Evolutionary conservation across 2,329 filamentous ascomycete genomes (phyloP), one percentile per base, ranked within the genome.

Genomic region (Cadophora sp.): DNA sequence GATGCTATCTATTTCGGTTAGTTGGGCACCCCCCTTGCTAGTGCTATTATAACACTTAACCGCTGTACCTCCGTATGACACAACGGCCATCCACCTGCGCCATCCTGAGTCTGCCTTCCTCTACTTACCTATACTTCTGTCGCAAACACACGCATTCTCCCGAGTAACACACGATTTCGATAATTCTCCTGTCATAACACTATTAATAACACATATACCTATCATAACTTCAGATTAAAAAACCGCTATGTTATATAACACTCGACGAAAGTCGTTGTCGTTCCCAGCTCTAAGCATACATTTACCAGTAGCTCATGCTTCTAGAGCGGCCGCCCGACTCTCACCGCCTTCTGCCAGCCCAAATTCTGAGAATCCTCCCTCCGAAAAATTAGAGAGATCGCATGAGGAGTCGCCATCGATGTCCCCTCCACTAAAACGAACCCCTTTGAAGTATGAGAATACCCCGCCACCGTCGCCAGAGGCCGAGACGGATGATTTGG

Each of bases 251-350:
- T 91, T 91, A 78, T 97, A 97, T 85, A 97, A 97, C 81, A 98
- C 95, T 73, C 92, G 95, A 81, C 91, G 94, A 81, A 98, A 98
- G 84, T 97, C 94, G 77, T 84, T 99, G 73, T 97, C 94, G 70
- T 85, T 98, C 76, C 92, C 93, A 68, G 96, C 94, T 73, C 87
- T 98, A 76, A 96, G 96, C 79, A 97, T 98, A 75, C 92, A 96
- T 76, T 85, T 97, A 71, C 90, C 92, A 71, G 87, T 91, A 75
- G 83, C 85, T 74, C 83, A 89, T 75, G 85, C 88, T 75, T 81
- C 87, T 70, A 83, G 87, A 81, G 81, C 83, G 80, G 81, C 83
- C 71, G 75, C 76, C 53, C 74, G 76, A 70, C 72, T 75, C 70
- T 75, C 77, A 76, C 75, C 77, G 73, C 77, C 76, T 75, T 75